Percentiles rank a stretch among this genome's conserved stretches.
Conservation (phyloP, 805 yeast species). For the Vanderwaltozyma yarrowii region DNA sequence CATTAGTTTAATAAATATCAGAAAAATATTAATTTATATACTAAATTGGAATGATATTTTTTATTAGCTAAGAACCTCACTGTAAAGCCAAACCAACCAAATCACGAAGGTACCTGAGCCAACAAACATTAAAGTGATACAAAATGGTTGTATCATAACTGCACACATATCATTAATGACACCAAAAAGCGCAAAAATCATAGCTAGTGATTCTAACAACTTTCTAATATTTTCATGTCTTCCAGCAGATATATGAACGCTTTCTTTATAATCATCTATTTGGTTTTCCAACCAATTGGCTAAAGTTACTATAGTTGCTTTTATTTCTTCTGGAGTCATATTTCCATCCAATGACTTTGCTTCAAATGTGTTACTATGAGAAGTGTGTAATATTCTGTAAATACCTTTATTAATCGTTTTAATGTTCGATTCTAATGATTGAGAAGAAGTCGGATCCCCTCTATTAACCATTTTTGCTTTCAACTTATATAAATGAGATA, state of each 20-base stretch:
- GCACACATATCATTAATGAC: slow-evolving; percentile 2
- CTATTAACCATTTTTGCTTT: background rate
- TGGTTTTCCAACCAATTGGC: slow-evolving; percentile 1
- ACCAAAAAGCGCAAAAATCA: slow-evolving; percentile 1
- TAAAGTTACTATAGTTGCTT: background rate
- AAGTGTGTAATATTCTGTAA: too few species aligned
- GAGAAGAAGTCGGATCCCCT: background rate
- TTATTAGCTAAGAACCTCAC: background rate
- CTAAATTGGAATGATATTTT: too few species aligned
- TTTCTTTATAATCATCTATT: background rate
- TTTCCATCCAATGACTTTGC: background rate
- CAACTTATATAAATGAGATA: too few species aligned
- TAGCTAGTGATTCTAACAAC: slow-evolving; percentile 1
- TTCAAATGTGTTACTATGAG: background rate
- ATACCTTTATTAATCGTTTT: background rate
- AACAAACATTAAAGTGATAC: background rate
- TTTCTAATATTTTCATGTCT: background rate
- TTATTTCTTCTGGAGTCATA: background rate
- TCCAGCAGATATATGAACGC: background rate
- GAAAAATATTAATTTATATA: too few species aligned
- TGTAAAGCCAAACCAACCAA: slow-evolving; percentile 3
- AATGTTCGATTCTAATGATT: background rate
- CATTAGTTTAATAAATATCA: too few species aligned
- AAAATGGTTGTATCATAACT: background rate
- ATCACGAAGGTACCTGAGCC: background rate